Evolutionary conservation across 2,329 filamentous ascomycete species (phyloP).

Genomic region (Colletotrichum sp.): DNA sequence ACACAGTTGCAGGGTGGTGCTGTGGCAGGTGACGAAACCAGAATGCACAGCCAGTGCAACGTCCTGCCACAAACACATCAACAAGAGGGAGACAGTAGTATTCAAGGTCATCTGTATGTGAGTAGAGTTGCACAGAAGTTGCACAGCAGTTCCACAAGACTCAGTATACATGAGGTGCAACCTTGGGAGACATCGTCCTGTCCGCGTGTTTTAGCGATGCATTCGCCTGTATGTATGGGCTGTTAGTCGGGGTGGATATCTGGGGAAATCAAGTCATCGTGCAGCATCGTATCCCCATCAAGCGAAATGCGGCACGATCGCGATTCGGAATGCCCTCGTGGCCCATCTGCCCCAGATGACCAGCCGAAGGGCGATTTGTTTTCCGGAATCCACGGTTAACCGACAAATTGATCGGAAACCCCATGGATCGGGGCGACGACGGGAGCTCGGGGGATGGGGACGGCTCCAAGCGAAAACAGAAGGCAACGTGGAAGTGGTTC

Average conservation of each 20-base stretch:
- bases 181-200: background rate
- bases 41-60: background rate
- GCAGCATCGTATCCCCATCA: background rate
- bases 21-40: background rate
- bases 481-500: background rate
- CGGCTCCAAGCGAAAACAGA: background rate
- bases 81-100: background rate
- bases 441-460: background rate
- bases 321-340: background rate
- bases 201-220: background rate
- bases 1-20: background rate
- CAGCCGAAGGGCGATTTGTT: background rate
- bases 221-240: background rate
- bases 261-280: background rate
- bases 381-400: background rate
- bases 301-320: background rate
- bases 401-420: background rate
- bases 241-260: background rate
- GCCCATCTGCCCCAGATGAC: background rate
- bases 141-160: background rate
- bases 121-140: background rate
- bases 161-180: background rate
- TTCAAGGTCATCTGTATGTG: background rate
- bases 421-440: background rate
- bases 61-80: background rate